Evolutionary conservation across 495 filamentous ascomycete genomes (phyloP).

Genomic region (Pyronema omphalodes): DNA sequence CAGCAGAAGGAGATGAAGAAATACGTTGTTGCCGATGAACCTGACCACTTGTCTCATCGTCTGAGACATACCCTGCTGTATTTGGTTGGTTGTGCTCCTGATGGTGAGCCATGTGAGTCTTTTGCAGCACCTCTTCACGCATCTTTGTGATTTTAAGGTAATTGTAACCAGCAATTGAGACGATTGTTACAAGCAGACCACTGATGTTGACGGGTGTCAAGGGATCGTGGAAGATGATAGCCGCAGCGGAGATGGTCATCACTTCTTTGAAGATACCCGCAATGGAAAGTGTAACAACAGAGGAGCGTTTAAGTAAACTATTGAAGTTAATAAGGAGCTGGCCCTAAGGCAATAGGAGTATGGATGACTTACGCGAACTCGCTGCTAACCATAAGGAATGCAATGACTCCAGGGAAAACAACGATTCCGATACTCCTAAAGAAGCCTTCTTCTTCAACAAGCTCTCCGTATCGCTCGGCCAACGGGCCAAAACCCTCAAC

Average conservation of each 20-base stretch:
- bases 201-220: slow-evolving; percentile 78
- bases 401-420: slow-evolving; percentile 76
- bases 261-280: slow-evolving; percentile 99
- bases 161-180: slow-evolving; percentile 76
- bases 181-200: slow-evolving; percentile 74
- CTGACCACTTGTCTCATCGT: slow-evolving; percentile 8
- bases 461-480: slow-evolving; percentile 37
- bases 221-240: slow-evolving; percentile 71
- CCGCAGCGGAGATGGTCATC: slow-evolving; percentile 81
- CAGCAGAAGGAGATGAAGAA: neutral
- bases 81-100: neutral
- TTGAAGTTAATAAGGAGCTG: neutral
- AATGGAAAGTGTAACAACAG: slow-evolving; percentile 87
- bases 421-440: slow-evolving; percentile 41
- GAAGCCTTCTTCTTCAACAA: slow-evolving; percentile 49
- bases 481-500: slow-evolving; percentile 64
- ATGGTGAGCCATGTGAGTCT: slow-evolving; percentile 4
- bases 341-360: neutral
- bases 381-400: slow-evolving; percentile 89
- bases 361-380: slow-evolving; percentile 50
- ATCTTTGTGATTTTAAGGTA: slow-evolving; percentile 87
- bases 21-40: slow-evolving; percentile 3
- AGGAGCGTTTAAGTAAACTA: slow-evolving; percentile 69
- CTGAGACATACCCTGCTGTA: slow-evolving; percentile 9
- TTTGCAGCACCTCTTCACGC: slow-evolving; percentile 43